Evolutionary conservation across 495 filamentous ascomycete genomes (phyloP), one percentile per base, ranked within the genome.

Genomic region (Xylaria scruposa): DNA sequence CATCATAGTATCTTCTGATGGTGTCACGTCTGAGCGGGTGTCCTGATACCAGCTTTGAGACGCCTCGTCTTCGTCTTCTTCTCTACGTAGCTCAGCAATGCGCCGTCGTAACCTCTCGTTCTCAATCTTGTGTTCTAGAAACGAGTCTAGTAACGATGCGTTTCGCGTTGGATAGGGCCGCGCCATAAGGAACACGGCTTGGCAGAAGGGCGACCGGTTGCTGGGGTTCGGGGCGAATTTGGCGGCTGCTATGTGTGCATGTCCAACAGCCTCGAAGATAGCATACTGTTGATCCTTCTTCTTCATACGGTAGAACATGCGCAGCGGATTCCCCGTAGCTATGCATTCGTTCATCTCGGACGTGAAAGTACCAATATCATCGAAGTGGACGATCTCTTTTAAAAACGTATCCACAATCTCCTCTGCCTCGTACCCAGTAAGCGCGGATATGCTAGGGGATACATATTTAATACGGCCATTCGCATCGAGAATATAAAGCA

Each of bases 91-190:
- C 77, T 97, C 94, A 17, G 90, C 89, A 70, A 99, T 97, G 44
- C 92, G 90, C 73, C 93, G 92, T 69, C 86, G 88, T 49, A 99
- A 81, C 21, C 96, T 89, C 80, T 97, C 94, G 75, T 99, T 98
- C 80, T 98, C 96, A 61, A 98, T 94, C 80, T 98, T 98, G 82
- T 98, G 95, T 80, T 99, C 96, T 17, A 99, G 85, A 72, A 97
- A 98, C 0, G 95, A 97, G 80, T 99, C 94, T 62, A 99, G 82
- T 9, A 97, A 84, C 12, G 88, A 89, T 0, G 93, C 90, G 77
- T 94, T 96, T 78, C 91, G 94, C 60, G 92, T 96, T 8, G 94
- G 94, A 80, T 98, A 97, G 12, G 94, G 96, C 26, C 96, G 88
- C 31, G 94, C 90, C 89, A 97, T 93, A 84, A 99, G 92, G 81